Evolutionary conservation across 2,329 filamentous ascomycete genomes (phyloP).

Genomic region (Aspergillus persii): DNA sequence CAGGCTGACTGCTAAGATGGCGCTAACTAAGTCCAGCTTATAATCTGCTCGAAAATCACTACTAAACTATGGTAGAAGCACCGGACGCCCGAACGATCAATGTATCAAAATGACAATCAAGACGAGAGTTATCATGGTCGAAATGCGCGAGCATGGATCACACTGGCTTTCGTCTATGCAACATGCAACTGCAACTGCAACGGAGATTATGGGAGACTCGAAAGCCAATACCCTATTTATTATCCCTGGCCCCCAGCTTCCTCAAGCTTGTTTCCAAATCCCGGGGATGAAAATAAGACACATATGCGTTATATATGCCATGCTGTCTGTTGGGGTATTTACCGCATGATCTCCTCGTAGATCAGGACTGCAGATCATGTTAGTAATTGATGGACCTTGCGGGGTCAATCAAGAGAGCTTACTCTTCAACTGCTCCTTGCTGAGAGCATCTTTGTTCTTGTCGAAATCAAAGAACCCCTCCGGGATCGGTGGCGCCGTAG

Average conservation of each 20-base stretch:
- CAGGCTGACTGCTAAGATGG: no score
- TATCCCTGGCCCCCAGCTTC: not conserved
- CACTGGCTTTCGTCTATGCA: slow-evolving; percentile 17
- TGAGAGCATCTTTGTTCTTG: slow-evolving; percentile 98
- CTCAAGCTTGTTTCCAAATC: not conserved
- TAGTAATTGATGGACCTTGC: slow-evolving; percentile 3
- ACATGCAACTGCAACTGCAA: slow-evolving; percentile 5
- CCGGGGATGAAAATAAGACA: not conserved
- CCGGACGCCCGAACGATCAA: slow-evolving; percentile 4
- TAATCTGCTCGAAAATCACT: not conserved
- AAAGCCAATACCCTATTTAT: not conserved
- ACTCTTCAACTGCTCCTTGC: slow-evolving; percentile 97
- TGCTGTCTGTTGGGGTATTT: slow-evolving; percentile 18
- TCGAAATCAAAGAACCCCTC: slow-evolving; percentile 99
- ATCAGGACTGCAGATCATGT: slow-evolving; percentile 63
- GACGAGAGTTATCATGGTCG: not conserved
- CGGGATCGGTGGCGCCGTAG: slow-evolving; percentile 91
- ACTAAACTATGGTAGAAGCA: slow-evolving; percentile 1
- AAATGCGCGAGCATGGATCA: slow-evolving; percentile 10
- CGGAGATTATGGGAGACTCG: not conserved
- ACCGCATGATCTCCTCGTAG: slow-evolving; percentile 92
- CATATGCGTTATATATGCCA: not conserved
- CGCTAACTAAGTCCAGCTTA: no score
- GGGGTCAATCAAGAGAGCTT: slow-evolving; percentile 16
- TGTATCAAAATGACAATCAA: slow-evolving; percentile 2